Conservation (phyloP, 2,329 filamentous ascomycete genomes). For the Aspergillus tamarii region DNA sequence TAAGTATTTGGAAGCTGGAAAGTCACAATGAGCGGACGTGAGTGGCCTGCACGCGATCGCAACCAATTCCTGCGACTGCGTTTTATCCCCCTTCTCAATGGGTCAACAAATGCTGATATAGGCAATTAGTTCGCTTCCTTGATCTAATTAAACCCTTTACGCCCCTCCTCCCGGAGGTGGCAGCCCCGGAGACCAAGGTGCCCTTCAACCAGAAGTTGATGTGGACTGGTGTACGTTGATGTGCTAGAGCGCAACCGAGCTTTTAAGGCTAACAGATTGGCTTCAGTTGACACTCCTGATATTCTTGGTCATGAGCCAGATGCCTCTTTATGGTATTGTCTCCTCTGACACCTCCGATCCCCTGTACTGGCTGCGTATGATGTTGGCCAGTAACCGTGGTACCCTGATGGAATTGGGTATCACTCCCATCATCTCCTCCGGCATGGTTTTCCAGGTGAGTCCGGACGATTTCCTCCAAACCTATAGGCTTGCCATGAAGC, state of each 20-base stretch:
- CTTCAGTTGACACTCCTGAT: slow-evolving; percentile 81
- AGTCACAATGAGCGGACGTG: slow-evolving; percentile 63
- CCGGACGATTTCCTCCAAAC: not conserved
- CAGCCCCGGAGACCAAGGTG: slow-evolving; percentile 96
- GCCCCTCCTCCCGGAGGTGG: slow-evolving; percentile 98
- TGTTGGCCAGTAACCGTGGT: slow-evolving; percentile 97
- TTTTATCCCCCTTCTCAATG: slow-evolving; percentile 27
- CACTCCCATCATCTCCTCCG: slow-evolving; percentile 98
- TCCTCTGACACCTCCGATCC: slow-evolving; percentile 98
- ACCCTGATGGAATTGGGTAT: slow-evolving; percentile 96
- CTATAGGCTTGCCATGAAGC: not conserved
- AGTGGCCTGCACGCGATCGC: slow-evolving; percentile 46
- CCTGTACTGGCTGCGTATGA: slow-evolving; percentile 99
- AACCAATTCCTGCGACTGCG: slow-evolving; percentile 22
- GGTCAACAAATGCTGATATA: slow-evolving; percentile 30
- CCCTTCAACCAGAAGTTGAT: slow-evolving; percentile 98
- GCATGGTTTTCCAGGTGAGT: slow-evolving; percentile 93
- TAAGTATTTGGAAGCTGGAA: slow-evolving; percentile 36
- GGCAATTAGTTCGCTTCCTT: slow-evolving; percentile 84
- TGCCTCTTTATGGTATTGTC: slow-evolving; percentile 98
- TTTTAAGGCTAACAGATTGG: slow-evolving; percentile 24
- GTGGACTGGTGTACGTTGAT: slow-evolving; percentile 72
- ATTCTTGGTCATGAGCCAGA: slow-evolving; percentile 99
- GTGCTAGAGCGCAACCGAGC: slow-evolving; percentile 15
- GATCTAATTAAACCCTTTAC: slow-evolving; percentile 99